A percentile compares a stretch with the other conserved stretches of the same genome.
Conservation (phyloP, 148 eudicot species). For the Rheum nobile region DNA sequence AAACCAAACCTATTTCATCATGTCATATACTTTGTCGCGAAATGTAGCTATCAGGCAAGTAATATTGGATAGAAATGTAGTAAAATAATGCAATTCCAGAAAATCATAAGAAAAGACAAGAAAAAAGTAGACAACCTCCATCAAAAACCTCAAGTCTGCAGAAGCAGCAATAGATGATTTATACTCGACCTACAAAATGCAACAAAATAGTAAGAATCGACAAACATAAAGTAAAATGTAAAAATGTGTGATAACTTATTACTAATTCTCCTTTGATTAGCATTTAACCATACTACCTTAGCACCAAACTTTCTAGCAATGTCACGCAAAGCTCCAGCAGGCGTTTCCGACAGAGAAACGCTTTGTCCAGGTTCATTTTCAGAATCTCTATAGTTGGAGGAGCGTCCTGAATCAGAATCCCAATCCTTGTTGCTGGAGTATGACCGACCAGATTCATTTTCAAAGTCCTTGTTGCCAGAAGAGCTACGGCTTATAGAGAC, state of each 20-base stretch:
- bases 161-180: constrained; percentile 38
- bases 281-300: constrained; percentile 36
- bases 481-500: constrained; percentile 29
- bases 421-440: constrained; percentile 47
- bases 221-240: not conserved
- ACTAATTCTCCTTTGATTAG: not conserved
- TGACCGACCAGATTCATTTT: constrained; percentile 35
- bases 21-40: not conserved
- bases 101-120: not conserved
- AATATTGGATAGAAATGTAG: not conserved
- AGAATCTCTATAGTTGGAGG: constrained; percentile 49
- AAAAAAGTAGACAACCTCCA: constrained; percentile 38
- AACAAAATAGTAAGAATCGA: not conserved
- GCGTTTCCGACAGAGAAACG: constrained; percentile 38
- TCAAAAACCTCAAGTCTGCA: constrained; percentile 49
- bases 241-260: not conserved
- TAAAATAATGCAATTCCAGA: not conserved
- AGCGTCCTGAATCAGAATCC: constrained; percentile 42
- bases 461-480: constrained; percentile 36
- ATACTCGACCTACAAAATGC: constrained; percentile 62
- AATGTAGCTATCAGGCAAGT: not conserved
- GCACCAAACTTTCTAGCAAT: constrained; percentile 83
- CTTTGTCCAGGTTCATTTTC: constrained; percentile 45
- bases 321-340: constrained; percentile 63
- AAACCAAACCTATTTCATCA: not conserved